These are phyloP conservation scores for Ocimum tenuiflorum DNA, from an alignment of 257 asterid genomes.

Conservation along the genomic window DNA sequence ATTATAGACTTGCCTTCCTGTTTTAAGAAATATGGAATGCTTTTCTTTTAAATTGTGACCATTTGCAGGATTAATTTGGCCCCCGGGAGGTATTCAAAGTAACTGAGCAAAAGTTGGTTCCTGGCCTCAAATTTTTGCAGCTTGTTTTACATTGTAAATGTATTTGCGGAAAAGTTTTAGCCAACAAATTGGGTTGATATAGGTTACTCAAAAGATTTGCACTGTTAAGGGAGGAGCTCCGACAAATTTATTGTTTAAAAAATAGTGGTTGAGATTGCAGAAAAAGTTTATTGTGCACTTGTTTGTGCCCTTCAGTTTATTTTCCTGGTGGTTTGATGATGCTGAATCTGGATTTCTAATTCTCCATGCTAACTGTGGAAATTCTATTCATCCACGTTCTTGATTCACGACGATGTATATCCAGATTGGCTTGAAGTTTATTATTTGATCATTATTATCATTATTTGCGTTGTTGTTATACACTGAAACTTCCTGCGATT, in stretches of 20 bases:
- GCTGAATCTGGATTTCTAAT: too few species aligned
- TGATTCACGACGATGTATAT: too few species aligned
- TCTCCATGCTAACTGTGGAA: too few species aligned
- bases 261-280: not conserved
- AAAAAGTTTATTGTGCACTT: not conserved
- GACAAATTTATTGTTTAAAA: not conserved
- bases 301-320: too few species aligned
- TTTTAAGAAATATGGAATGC: slow-evolving; percentile 22
- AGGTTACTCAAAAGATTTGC: not conserved
- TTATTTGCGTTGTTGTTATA: too few species aligned
- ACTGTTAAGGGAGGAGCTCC: not conserved
- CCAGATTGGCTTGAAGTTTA: too few species aligned
- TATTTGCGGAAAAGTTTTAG: slow-evolving; percentile 1
- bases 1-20: slow-evolving; percentile 9
- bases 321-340: too few species aligned
- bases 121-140: slow-evolving; percentile 15
- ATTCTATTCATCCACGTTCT: too few species aligned
- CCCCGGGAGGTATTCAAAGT: not conserved
- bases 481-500: too few species aligned
- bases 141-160: slow-evolving; percentile 4
- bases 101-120: not conserved
- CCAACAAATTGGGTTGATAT: slow-evolving; percentile 8
- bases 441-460: too few species aligned
- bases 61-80: slow-evolving; percentile 11
- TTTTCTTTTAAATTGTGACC: not conserved